Percentiles rank a stretch among this genome's conserved stretches.
phyloP scores from a whole-genome alignment of 495 filamentous ascomycete species.

The Pseudomonodictys pantanalensis region DNA sequence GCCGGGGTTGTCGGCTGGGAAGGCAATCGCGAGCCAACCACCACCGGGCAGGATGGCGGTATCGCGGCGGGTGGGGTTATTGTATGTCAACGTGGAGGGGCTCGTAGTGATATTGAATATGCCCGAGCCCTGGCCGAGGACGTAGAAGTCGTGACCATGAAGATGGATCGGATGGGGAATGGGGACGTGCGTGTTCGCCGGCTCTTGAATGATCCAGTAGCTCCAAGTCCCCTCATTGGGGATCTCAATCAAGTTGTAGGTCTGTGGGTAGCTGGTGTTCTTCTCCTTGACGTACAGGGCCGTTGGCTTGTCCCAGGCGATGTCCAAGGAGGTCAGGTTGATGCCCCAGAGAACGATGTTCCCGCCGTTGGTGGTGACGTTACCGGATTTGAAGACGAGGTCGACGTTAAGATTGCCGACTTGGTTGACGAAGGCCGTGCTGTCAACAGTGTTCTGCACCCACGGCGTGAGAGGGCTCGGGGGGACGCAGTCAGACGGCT shows the following conservation, averaged over 20 bases:
- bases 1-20: constrained; percentile 37
- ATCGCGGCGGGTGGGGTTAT: constrained; percentile 39
- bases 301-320: constrained; percentile 42
- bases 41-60: constrained; percentile 36
- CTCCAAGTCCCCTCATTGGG: constrained; percentile 38
- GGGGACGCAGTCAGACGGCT: constrained; percentile 24
- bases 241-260: constrained; percentile 40
- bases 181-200: constrained; percentile 25
- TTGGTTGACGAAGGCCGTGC: constrained; percentile 27
- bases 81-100: constrained; percentile 23
- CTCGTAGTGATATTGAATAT: constrained; percentile 28
- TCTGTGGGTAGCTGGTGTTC: constrained; percentile 36
- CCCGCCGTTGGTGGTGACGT: constrained; percentile 36
- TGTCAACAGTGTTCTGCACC: constrained; percentile 35
- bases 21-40: constrained; percentile 40
- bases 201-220: constrained; percentile 45
- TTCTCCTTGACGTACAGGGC: constrained; percentile 37
- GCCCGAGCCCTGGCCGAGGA: constrained; percentile 36
- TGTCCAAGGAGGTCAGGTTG: constrained; percentile 40
- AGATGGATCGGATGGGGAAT: constrained; percentile 42
- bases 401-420: constrained; percentile 36
- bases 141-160: constrained; percentile 42
- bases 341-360: constrained; percentile 42
- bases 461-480: constrained; percentile 29
- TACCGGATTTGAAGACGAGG: constrained; percentile 5